Base-by-base conservation (phyloP, 345 rosid genomes). In the Clausena lansium region DNA sequence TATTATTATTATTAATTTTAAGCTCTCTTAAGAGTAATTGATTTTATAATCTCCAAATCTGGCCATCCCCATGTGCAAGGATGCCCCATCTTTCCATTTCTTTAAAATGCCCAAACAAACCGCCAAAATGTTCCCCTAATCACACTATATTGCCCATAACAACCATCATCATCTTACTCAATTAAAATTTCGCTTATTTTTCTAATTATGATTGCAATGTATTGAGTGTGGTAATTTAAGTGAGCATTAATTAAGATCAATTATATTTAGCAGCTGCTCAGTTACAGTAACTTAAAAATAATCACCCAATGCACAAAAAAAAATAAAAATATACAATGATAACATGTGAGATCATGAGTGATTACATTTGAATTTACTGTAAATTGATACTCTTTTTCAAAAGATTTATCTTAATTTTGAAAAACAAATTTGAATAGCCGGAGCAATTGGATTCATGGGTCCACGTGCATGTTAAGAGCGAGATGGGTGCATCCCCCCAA, bases 31-130 rank as follows among this genome's bases (percentile, higher is more conserved):
- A 5, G 45, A 72, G 41, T n/a, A 66, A 76, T n/a, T 35, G n/a
- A 79, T 77, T 85, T 76, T 82, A 64, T 67, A 76, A 67, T 84
- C 76, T 81, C 32, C 80, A 41, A 28, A 50, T 55, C 85, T 72
- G 85, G 71, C 78, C 81, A 52, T 15, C 11, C 70, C 86, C 93
- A 90, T 86, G 91, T 88, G 91, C 89, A 39, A 77, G 77, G 91
- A 78, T 82, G 68, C 88, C 88, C 80, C 86, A 79, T 76, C 81
- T 57, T 17, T 45, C 61, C n/a, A 25, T 52, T 74, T 69, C 50
- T 64, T 80, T 62, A 30, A 11, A 30, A 32, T n/a, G 27, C 60
- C 69, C 52, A 77, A 59, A 57, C 85, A 52, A 80, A 77, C 80
- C 63, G 73, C 87, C 87, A 83, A 88, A 82, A 38, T 61, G 54